Conservation (phyloP, 768 basidiomycete species). For the Suillus fuscotomentosus region DNA sequence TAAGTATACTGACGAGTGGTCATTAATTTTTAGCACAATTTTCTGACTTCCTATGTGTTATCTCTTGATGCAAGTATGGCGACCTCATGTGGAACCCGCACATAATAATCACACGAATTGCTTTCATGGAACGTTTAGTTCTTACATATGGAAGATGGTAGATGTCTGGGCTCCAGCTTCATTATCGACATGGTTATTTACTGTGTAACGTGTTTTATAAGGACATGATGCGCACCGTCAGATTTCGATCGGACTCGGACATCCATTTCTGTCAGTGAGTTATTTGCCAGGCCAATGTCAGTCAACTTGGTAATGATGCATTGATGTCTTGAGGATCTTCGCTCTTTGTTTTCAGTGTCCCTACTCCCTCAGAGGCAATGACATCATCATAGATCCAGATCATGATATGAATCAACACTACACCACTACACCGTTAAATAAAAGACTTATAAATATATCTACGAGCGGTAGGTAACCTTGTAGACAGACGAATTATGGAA, state of each 20-base stretch:
- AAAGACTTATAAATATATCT: neutral
- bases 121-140: neutral
- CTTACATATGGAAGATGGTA: no score
- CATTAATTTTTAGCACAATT: neutral
- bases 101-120: neutral
- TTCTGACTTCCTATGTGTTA: neutral
- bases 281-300: neutral
- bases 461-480: neutral
- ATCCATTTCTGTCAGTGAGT: neutral
- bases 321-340: neutral
- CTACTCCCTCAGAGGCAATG: neutral
- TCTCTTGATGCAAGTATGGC: neutral
- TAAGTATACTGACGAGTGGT: neutral
- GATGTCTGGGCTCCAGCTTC: neutral
- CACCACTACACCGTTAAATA: neutral
- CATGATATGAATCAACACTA: neutral
- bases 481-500: neutral
- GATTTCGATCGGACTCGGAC: neutral
- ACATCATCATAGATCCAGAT: neutral
- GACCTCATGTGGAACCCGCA: neutral
- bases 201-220: neutral
- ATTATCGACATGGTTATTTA: neutral
- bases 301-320: neutral
- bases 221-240: neutral
- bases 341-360: neutral